Evolutionary conservation across 208 protist genomes (phyloP).

Genomic region (Herpetomonas samuelpessoai): DNA sequence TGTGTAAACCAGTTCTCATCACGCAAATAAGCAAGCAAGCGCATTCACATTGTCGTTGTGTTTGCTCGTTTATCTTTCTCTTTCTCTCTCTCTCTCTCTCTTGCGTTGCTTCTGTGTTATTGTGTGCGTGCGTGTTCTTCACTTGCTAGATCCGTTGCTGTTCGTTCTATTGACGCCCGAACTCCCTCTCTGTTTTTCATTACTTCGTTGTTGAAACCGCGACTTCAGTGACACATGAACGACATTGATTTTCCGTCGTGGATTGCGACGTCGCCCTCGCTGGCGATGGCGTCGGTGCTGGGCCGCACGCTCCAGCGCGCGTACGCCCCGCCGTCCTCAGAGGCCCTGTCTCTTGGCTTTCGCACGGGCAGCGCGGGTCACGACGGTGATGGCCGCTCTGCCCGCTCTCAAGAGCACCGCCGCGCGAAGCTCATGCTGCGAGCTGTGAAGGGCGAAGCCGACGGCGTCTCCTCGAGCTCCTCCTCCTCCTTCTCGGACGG

Average conservation of each 20-base stretch:
- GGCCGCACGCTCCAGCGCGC: slow-evolving; percentile 16
- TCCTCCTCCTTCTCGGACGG: background rate
- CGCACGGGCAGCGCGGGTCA: background rate
- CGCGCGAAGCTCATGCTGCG: background rate
- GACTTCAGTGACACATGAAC: too few species aligned
- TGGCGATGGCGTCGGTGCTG: slow-evolving; percentile 59
- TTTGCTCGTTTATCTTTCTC: background rate
- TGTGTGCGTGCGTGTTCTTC: too few species aligned
- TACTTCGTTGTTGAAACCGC: too few species aligned
- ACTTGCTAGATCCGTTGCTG: too few species aligned
- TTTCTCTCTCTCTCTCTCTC: slow-evolving; percentile 2
- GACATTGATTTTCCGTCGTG: slow-evolving; percentile 72
- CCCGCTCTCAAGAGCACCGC: background rate
- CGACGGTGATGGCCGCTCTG: background rate
- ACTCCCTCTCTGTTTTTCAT: too few species aligned
- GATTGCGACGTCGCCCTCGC: slow-evolving; percentile 52
- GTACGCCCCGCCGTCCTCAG: slow-evolving; percentile 4
- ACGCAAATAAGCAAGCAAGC: background rate
- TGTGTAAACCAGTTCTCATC: too few species aligned
- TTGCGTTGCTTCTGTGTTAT: background rate
- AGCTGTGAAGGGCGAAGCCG: background rate
- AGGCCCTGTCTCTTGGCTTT: background rate
- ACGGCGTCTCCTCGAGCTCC: background rate
- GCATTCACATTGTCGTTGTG: background rate
- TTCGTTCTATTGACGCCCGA: too few species aligned